Conservation (phyloP, 176 grass and related monocot genomes). For the Cenchrus purpureus region DNA sequence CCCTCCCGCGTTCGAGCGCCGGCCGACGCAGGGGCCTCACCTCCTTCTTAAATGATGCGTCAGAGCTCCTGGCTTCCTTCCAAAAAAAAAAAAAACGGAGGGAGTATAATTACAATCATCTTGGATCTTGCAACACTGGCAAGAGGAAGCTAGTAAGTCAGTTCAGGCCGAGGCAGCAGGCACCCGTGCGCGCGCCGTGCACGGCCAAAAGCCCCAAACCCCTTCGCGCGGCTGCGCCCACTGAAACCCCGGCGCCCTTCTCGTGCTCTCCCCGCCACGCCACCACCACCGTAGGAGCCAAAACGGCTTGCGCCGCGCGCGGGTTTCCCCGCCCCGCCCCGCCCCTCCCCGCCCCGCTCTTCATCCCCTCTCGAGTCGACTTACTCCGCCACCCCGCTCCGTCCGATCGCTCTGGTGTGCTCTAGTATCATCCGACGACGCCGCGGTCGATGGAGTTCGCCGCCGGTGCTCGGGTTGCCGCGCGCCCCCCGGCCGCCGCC, state of each 20-base stretch:
- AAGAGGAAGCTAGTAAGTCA: too few relatives aligned
- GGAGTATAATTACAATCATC: too few relatives aligned
- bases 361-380: not conserved
- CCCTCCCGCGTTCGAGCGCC: too few relatives aligned
- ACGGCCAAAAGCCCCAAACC: not conserved
- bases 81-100: too few relatives aligned
- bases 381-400: not conserved
- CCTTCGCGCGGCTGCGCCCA: not conserved
- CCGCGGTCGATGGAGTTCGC: slow-evolving; percentile 22
- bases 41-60: too few relatives aligned
- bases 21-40: too few relatives aligned
- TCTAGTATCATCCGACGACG: not conserved
- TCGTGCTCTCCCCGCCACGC: not conserved
- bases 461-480: slow-evolving; percentile 26
- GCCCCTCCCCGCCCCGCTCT: too few relatives aligned
- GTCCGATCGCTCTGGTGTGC: not conserved
- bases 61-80: too few relatives aligned
- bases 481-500: not conserved
- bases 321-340: not conserved
- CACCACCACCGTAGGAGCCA: not conserved
- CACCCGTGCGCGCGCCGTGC: not conserved
- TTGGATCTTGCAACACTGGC: too few relatives aligned
- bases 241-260: not conserved
- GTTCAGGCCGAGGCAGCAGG: not conserved
- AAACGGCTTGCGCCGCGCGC: not conserved